phyloP scores from a whole-genome alignment of 164 flowering plant species.

The Magnolia kwangsiensis region DNA sequence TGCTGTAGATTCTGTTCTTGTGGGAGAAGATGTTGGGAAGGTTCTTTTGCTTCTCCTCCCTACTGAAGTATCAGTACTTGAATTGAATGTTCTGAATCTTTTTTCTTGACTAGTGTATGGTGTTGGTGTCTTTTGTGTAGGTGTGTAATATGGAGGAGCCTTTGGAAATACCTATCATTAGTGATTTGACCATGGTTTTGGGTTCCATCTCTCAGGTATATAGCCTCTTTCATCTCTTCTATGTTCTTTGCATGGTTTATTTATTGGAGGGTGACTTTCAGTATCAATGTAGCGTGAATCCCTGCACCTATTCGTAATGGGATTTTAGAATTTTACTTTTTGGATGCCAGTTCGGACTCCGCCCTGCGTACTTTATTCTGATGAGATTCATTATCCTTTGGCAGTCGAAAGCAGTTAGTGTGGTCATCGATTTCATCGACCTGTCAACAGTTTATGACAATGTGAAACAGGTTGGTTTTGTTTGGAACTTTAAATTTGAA shows the following conservation, averaged over 20 bases:
- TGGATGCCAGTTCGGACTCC: not conserved
- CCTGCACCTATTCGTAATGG: not conserved
- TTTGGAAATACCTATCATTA: constrained; percentile 74
- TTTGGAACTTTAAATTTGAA: not conserved
- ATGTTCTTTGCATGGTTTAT: not conserved
- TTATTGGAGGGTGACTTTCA: not conserved
- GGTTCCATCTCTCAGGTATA: constrained; percentile 89
- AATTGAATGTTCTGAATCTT: not conserved
- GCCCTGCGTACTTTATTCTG: not conserved
- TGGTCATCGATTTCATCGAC: constrained; percentile 78
- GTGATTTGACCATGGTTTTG: constrained; percentile 80
- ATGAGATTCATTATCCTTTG: not conserved
- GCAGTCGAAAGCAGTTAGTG: constrained; percentile 63
- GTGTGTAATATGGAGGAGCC: constrained; percentile 87
- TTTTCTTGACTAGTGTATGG: not conserved
- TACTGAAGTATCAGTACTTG: not conserved
- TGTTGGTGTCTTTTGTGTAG: constrained; percentile 21
- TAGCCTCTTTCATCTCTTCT: not conserved
- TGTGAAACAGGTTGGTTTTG: constrained; percentile 71
- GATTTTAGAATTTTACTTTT: not conserved
- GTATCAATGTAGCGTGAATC: not conserved
- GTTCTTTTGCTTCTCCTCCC: constrained; percentile 22
- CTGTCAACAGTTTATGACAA: constrained; percentile 82
- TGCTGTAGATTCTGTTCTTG: constrained; percentile 68
- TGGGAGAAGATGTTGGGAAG: constrained; percentile 83